Conservation (phyloP, 2,329 filamentous ascomycete species). For the Claviceps purpurea region DNA sequence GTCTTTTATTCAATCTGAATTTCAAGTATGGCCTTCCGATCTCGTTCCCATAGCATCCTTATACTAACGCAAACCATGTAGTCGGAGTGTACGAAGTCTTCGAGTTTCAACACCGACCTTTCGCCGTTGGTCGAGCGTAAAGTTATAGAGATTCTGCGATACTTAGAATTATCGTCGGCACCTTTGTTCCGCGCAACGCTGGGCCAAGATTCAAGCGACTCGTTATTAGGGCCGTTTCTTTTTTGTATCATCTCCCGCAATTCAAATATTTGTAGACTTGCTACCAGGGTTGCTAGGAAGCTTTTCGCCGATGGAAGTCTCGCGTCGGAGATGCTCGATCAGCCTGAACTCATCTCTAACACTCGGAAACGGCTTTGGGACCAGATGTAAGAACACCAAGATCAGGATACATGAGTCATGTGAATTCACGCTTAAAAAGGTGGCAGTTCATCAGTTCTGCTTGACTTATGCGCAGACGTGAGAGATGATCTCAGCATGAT, state of each 20-base stretch:
- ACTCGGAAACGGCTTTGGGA: slow-evolving; percentile 35
- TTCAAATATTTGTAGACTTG: slow-evolving; percentile 33
- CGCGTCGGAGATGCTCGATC: slow-evolving; percentile 13
- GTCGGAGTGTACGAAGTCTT: slow-evolving; percentile 2
- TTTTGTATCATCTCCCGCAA: slow-evolving; percentile 41
- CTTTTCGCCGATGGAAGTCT: slow-evolving; percentile 26
- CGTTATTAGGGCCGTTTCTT: slow-evolving; percentile 36
- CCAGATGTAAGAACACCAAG: slow-evolving; percentile 30
- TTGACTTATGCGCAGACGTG: slow-evolving; percentile 36
- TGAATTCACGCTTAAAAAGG: neutral
- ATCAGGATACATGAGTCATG: neutral
- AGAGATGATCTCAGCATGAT: slow-evolving; percentile 28
- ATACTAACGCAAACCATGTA: slow-evolving; percentile 1
- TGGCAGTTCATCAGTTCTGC: slow-evolving; percentile 24
- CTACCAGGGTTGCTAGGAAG: slow-evolving; percentile 32
- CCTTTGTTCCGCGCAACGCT: slow-evolving; percentile 19
- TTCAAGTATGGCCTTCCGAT: neutral
- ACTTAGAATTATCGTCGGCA: slow-evolving; percentile 37
- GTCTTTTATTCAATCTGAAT: slow-evolving; percentile 33
- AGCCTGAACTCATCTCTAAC: slow-evolving; percentile 13
- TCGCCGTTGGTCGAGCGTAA: slow-evolving; percentile 26
- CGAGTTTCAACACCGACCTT: slow-evolving; percentile 10
- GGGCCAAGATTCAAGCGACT: slow-evolving; percentile 11
- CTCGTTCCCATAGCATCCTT: neutral
- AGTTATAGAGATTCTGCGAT: slow-evolving; percentile 27